Evolutionary conservation across 1,284 basidiomycete species (phyloP), one percentile per base, ranked within the genome.

Genomic region (Marasmius oreades): DNA sequence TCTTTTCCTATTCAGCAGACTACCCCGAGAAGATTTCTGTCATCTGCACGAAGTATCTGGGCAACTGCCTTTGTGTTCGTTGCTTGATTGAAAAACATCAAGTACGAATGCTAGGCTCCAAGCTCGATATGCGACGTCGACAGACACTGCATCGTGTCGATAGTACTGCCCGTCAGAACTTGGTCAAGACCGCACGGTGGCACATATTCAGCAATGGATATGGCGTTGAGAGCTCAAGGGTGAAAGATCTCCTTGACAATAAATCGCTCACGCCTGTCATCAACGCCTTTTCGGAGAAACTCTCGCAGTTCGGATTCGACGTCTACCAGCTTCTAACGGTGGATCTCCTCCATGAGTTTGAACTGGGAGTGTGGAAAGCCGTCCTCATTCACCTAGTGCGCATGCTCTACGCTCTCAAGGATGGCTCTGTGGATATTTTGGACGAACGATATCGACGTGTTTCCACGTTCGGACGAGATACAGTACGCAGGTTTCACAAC

Each of bases 11-110:
- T 46, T 64, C 63, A 0, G 66, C 66, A 0, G 64, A 70, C 39
- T 71, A 72, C 55, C 67, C 66, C 1, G 65, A 72, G 58, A 71
- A 70, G 69, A 67, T 48, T 52, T 63, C 16, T 66, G 67, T 1
- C 22, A 55, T 6, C 67, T 54, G 47, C 66, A 63, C 1, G 71
- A 69, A 51, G n/a, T 66, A 67, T 14, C 47, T 61, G 36, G 71
- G 70, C 52, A 16, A 20, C 44, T 61, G n/a, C n/a, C n/a, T n/a
- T n/a, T n/a, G n/a, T n/a, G n/a, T n/a, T n/a, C n/a, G n/a, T n/a
- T n/a, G n/a, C n/a, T n/a, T n/a, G 20, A 45, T 66, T 1, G 26
- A 46, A 6, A 66, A 66, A 22, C 55, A 2, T 33, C 56, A 46
- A 56, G 64, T 59, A 57, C 51, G 46, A 14, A 58, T 63, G 0